These are phyloP conservation scores for Stellera chamaejasme DNA, from an alignment of 345 rosid genomes.

Conservation along the genomic window DNA sequence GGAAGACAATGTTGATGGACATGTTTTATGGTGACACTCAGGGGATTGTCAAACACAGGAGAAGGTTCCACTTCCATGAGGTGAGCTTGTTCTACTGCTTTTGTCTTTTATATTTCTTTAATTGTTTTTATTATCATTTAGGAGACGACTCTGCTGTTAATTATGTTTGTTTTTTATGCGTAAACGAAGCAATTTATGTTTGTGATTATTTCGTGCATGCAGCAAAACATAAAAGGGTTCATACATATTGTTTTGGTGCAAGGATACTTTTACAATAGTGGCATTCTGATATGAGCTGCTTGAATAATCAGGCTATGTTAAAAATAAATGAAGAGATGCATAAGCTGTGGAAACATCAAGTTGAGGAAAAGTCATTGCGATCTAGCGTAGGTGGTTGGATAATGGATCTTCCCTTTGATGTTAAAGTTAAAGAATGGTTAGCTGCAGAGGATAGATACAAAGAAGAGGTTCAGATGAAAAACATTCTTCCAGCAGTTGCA, in stretches of 20 bases:
- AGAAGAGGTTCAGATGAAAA: slow-evolving; percentile 69
- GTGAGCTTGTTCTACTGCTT: slow-evolving; percentile 27
- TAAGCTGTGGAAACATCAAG: slow-evolving; percentile 78
- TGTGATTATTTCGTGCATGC: too few species aligned
- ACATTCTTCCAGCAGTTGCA: slow-evolving; percentile 88
- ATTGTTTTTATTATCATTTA: too few species aligned
- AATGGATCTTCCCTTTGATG: slow-evolving; percentile 76
- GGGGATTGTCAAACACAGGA: slow-evolving; percentile 58
- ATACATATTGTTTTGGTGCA: too few species aligned
- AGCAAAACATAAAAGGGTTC: too few species aligned
- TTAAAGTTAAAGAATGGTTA: slow-evolving; percentile 80
- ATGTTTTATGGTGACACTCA: slow-evolving; percentile 79
- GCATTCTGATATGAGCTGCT: neutral
- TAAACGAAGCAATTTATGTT: too few species aligned
- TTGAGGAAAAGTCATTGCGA: slow-evolving; percentile 45
- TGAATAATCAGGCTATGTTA: slow-evolving; percentile 65
- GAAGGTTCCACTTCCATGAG: slow-evolving; percentile 85
- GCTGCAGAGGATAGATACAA: slow-evolving; percentile 86
- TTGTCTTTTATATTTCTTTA: neutral
- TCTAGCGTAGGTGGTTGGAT: slow-evolving; percentile 73
- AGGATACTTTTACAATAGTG: neutral
- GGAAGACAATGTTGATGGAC: slow-evolving; percentile 98
- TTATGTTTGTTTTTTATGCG: too few species aligned
- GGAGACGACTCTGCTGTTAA: too few species aligned
- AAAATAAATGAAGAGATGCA: slow-evolving; percentile 88